Base-by-base conservation (phyloP, 2,329 filamentous ascomycete genomes). In the Paraconiothyrium brasiliense region DNA sequence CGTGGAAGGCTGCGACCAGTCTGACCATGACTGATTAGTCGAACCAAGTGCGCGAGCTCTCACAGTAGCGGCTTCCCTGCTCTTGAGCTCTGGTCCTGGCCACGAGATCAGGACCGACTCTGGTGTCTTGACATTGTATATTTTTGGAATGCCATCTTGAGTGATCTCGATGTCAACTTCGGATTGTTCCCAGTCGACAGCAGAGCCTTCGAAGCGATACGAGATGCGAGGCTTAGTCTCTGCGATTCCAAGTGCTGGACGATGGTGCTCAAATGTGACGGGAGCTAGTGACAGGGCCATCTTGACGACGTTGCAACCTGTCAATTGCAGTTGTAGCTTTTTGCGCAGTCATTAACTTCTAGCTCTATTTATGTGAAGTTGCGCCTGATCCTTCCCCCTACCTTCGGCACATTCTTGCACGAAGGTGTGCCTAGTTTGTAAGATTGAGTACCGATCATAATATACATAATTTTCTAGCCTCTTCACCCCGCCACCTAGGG, bases 211-310 rank as follows among this genome's bases (percentile, higher is more conserved):
- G 49, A 84, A 83, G 4, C 77, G 67, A 83, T 83, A 85, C 1
- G 83, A 84, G 47, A 85, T 79, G 0, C 83, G 76, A 9, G 83
- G 83, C 10, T 72, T 57, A 0, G 73, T 66, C 57, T 84, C 82
- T 2, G 75, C 80, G 32, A 85, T 83, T 6, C 83, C 83, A 2
- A 84, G 65, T 2, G 49, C 34, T 4, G 67, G 59, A 1, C 73
- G 74, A 39, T 83, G 80, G 52, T 83, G 81, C 65, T 83, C 81
- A 56, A 83, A 82, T 37, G 61, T 75, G 10, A 83, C 59, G 39
- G 39, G 39, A 16, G 39, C 39, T 16, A 41, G 5, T n/a, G 39
- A 41, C 6, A 41, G 7, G n/a, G 39, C 16, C 39, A 41, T 41
- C 2, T 20, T 41, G 5, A 20, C 39, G 27, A 30, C 4, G 27